Evolutionary conservation across 2,329 filamentous ascomycete genomes (phyloP).

Genomic region (Penicillium sp.): DNA sequence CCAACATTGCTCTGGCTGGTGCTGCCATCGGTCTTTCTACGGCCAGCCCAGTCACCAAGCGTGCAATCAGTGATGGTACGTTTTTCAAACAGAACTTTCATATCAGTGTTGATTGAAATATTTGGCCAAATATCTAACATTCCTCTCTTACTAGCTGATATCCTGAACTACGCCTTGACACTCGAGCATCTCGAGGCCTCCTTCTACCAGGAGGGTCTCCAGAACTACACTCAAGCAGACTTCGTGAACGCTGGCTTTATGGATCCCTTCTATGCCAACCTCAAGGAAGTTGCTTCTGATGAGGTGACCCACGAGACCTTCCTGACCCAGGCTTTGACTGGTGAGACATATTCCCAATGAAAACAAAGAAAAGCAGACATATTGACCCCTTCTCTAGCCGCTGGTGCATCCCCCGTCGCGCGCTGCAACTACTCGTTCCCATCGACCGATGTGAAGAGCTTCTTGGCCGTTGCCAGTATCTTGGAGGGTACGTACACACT

Average conservation of each 20-base stretch:
- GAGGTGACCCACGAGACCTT: slow-evolving; percentile 61
- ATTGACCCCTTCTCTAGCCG: slow-evolving; percentile 24
- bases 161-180: slow-evolving; percentile 27
- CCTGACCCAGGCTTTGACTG: slow-evolving; percentile 48
- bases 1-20: slow-evolving; percentile 10
- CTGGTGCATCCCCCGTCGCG: slow-evolving; percentile 53
- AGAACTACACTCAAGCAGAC: slow-evolving; percentile 56
- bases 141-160: slow-evolving; percentile 7
- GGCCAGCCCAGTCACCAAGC: slow-evolving; percentile 11
- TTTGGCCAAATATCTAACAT: background rate
- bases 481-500: slow-evolving; percentile 47
- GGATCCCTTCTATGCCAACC: slow-evolving; percentile 57
- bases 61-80: slow-evolving; percentile 13
- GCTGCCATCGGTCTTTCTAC: slow-evolving; percentile 8
- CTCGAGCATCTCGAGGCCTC: slow-evolving; percentile 61
- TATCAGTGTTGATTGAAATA: background rate
- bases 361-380: background rate
- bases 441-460: slow-evolving; percentile 49
- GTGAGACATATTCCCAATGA: background rate
- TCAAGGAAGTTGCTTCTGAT: slow-evolving; percentile 58
- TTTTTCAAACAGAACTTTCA: background rate
- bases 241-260: slow-evolving; percentile 56
- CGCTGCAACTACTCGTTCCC: slow-evolving; percentile 61
- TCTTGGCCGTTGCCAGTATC: slow-evolving; percentile 55
- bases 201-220: slow-evolving; percentile 63